phyloP scores from a whole-genome alignment of 208 protist genomes.

The Trypanosoma theileri region DNA sequence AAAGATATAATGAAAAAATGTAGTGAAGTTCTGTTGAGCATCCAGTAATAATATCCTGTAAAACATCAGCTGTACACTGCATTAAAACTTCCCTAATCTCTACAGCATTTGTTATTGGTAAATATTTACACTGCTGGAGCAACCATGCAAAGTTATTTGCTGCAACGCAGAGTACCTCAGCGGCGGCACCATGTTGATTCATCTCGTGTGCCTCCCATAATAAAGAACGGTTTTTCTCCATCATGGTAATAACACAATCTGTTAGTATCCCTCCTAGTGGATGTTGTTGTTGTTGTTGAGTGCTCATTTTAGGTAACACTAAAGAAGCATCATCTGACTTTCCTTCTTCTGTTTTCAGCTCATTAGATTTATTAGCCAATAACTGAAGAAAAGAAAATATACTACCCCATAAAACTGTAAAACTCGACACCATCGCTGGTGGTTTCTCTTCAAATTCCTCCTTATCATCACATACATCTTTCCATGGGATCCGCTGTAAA shows the following conservation, averaged over 20 bases:
- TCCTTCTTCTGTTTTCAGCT: neutral
- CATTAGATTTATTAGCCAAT: neutral
- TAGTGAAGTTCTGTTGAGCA: conserved; percentile 17
- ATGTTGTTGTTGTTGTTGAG: neutral
- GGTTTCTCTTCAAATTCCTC: neutral
- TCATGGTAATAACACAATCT: conserved; percentile 23
- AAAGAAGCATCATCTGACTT: neutral
- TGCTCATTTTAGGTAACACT: neutral
- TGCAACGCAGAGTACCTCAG: conserved; percentile 15
- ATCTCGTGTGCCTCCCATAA: conserved; percentile 5
- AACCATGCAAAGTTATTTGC: conserved; percentile 31
- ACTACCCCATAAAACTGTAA: conserved; percentile 17
- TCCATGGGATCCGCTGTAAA: conserved; percentile 10
- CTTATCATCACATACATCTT: neutral
- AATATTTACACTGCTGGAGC: neutral
- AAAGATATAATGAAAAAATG: conserved; percentile 10
- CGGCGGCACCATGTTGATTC: neutral
- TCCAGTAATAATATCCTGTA: conserved; percentile 23
- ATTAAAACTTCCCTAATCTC: conserved; percentile 16
- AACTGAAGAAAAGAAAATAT: conserved; percentile 12
- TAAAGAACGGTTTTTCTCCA: conserved; percentile 17
- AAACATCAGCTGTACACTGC: conserved; percentile 11
- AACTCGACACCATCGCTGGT: conserved; percentile 15
- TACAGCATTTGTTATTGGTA: neutral
- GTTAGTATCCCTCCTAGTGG: conserved; percentile 3